phyloP scores from a whole-genome alignment of 2,329 filamentous ascomycete species.

The Penicillium sp. region DNA sequence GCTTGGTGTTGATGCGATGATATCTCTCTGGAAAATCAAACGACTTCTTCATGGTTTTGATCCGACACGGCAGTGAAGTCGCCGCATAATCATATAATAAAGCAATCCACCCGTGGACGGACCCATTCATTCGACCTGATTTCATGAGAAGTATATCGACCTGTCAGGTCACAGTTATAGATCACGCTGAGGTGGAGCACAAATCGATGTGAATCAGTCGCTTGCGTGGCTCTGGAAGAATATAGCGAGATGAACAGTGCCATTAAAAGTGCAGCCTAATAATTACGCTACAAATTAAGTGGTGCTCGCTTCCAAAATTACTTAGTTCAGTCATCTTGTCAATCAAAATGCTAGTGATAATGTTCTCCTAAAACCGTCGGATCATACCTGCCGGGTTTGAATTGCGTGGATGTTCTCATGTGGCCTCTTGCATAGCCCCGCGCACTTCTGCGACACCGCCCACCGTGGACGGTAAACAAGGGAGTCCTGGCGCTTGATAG shows the following conservation, averaged over 20 bases:
- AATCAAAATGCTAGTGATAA: too few relatives aligned
- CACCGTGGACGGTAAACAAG: too few relatives aligned
- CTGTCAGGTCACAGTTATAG: not conserved
- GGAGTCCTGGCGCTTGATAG: too few relatives aligned
- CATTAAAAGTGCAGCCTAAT: not conserved
- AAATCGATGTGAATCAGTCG: not conserved
- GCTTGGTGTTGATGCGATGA: slow-evolving; percentile 25
- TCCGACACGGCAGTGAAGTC: not conserved
- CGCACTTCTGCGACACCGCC: too few relatives aligned
- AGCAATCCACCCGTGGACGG: not conserved
- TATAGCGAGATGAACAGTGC: not conserved
- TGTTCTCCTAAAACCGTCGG: too few relatives aligned
- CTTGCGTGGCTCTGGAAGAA: not conserved
- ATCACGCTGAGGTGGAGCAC: not conserved
- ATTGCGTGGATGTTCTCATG: too few relatives aligned
- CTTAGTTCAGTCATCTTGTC: too few relatives aligned
- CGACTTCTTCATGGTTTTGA: slow-evolving; percentile 19
- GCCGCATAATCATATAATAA: not conserved
- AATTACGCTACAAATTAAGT: too few relatives aligned
- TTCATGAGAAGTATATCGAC: not conserved
- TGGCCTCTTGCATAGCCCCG: too few relatives aligned
- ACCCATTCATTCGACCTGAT: not conserved
- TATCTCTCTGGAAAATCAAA: slow-evolving; percentile 36
- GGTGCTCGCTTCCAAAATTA: too few relatives aligned
- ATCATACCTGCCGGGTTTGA: too few relatives aligned